A percentile compares a stretch with the other conserved stretches of the same genome.
Evolutionary conservation across 2,329 filamentous ascomycete species (phyloP).

Genomic region (Cercospora berteroae): DNA sequence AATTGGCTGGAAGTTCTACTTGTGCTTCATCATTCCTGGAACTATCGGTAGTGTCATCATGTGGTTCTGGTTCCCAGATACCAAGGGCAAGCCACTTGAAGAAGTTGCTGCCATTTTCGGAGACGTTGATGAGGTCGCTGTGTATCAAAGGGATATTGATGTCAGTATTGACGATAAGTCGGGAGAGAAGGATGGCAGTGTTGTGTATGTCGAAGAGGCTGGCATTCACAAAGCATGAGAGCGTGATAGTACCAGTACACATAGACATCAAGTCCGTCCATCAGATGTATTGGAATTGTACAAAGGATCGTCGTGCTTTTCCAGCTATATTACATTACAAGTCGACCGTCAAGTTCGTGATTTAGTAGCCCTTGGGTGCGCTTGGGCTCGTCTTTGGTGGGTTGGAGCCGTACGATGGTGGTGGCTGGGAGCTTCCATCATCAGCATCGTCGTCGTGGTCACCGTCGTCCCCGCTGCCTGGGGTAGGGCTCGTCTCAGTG

Average conservation of each 20-base stretch:
- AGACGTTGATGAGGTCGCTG: slow-evolving; percentile 19
- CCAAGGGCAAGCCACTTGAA: slow-evolving; percentile 24
- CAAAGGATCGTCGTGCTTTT: neutral
- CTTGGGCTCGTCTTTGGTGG: neutral
- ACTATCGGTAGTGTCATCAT: slow-evolving; percentile 20
- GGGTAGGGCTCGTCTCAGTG: neutral
- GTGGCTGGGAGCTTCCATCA: neutral
- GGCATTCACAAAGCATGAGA: neutral
- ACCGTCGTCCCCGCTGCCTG: neutral
- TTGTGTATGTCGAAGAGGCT: neutral
- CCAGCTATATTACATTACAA: neutral
- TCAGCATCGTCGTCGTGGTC: neutral
- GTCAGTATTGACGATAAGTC: neutral
- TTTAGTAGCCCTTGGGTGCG: neutral
- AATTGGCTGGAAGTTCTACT: slow-evolving; percentile 24
- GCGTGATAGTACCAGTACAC: neutral
- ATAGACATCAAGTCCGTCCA: neutral
- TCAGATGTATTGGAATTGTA: neutral
- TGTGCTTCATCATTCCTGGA: slow-evolving; percentile 24
- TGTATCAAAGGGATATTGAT: slow-evolving; percentile 12
- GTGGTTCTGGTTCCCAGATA: slow-evolving; percentile 22
- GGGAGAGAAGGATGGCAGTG: neutral
- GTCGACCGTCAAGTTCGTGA: neutral
- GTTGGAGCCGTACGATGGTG: slow-evolving; percentile 3
- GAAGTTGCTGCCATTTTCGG: slow-evolving; percentile 26